Base-by-base conservation (phyloP, 257 asterid species). In the Solanum okadae region DNA sequence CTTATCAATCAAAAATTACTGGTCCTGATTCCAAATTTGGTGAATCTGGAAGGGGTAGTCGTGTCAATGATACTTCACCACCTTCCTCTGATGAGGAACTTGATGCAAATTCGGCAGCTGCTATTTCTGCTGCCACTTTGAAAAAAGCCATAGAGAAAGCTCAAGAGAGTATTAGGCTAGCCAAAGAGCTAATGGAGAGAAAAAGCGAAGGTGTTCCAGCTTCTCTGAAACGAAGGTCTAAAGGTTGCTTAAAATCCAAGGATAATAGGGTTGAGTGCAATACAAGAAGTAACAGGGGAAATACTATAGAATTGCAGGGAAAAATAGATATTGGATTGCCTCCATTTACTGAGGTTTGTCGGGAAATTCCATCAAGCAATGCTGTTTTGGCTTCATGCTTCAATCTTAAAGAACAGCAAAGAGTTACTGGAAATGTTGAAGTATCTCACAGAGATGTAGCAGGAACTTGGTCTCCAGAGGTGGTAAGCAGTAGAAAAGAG, bases 101-200 rank as follows among this genome's bases (percentile, higher is more conserved):
- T 61, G 99, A 96, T 82, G 95, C 89, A 65, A 95, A 94, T 90
- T 96, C 98, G 14, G 94, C 87, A 87, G 99, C 98, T 88, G 97
- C 96, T 91, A 91, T 88, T 83, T 93, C 98, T 83, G 98, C 95
- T 85, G 95, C 96, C 88, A 95, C 96, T 79, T 90, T 95, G 92
- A 96, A 93, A 91, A 93, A 91, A 84, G 99, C 98, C 73, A 89
- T 96, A 44, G 97, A 95, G 89, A 95, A 95, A 91, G 99, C 98
- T 89, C 97, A 96, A 90, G 98, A 96, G 92, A 95, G 95, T 89
- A 95, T 96, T 91, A 92, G 98, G 91, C 87, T 95, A 52, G 98
- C 98, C 38, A 95, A 95, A 91, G 93, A 95, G 93, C 89, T 93
- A 37, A 95, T 94, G 99, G 98, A 95, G 86, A 93, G 93, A 91